Base-by-base conservation (phyloP, 2,329 filamentous ascomycete genomes). In the Exophiala bonariae region DNA sequence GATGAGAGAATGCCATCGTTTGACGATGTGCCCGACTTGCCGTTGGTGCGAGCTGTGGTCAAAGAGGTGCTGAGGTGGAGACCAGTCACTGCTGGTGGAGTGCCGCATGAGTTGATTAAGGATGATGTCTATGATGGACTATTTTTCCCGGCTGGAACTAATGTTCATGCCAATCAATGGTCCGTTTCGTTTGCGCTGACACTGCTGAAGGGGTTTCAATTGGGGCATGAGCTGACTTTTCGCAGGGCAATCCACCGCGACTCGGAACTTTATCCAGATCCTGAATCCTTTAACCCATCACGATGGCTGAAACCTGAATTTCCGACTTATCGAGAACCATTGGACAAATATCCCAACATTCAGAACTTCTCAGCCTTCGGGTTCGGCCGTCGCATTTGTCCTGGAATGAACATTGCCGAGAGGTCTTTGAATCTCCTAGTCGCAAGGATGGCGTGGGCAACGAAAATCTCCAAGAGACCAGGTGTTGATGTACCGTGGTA, bases 341-440 rank as follows among this genome's bases (percentile, higher is more conserved):
- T 79, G 8, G 73, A 69, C 2, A 65, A 73, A 35, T 77, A 67
- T 46, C 78, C 77, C 3, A 79, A 74, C 44, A 71, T 80, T 47
- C 74, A 77, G 50, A 77, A 77, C 57, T 73, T 74, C 59, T 71
- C 71, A 7, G 74, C 75, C 23, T 81, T 81, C 47, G 78, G 78
- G 13, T 79, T 77, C 62, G 78, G 78, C 2, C 69, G 77, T 36
- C 68, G 79, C 3, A 60, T 62, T 44, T 63, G 61, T 46, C 57
- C 60, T 3, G 60, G 60, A 13, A 55, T 52, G 40, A 58, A 61
- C 35, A 58, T 61, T 30, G 57, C 59, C 2, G 59, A 61, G 44
- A 48, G 53, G 28, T 54, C 45, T 14, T 35, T 61, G 11, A 41
- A 56, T 11, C 49, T 59, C 14, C 30, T 59, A 18, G 35, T 52